Base-by-base conservation (phyloP, 2,329 filamentous ascomycete species). In the Rutstroemia sp. region DNA sequence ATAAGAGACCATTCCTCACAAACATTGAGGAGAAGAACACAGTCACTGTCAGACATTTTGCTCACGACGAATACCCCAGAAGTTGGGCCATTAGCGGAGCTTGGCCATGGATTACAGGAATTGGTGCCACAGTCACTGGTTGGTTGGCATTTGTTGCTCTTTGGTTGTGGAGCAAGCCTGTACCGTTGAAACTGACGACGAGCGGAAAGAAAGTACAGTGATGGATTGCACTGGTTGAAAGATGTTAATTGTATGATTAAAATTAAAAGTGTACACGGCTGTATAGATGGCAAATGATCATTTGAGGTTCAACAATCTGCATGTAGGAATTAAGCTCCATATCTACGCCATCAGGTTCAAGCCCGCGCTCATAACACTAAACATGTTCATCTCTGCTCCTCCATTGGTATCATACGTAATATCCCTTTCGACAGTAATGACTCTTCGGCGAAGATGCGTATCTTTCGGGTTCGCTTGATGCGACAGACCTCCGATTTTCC, bases 21-120 rank as follows among this genome's bases (percentile, higher is more conserved):
- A 87, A 85, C 70, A 71, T 99, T 53, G 92, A 96, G 70, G 91
- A 96, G 77, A 97, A 97, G 83, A 82, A 86, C 65, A 94, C 92
- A 21, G 92, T 97, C 53, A 95, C 92, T 0, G 90, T 99, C 34
- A 83, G 94, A 48, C 94, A 99, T 76, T 94, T 96, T 74, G 94
- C 94, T 7, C 94, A 99, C 77, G 86, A 99, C 71, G 94, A 99
- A 77, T 99, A 88, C 82, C 89, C 91, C 34, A 82, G 94, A 66
- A 95, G 89, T 72, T 97, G 84, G 76, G 83, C 81, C 69, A 99
- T 99, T 70, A 89, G 82, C 60, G 92, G 86, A 44, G 92, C 91
- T 3, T 97, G 90, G 89, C 90, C 92, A 10, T 97, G 92, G 89
- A 89, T 99, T 68, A 80, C 86, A 0, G 92, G 94, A 58, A 88